Base-by-base conservation (phyloP, 306 rosid species). In the Malus sylvestris region DNA sequence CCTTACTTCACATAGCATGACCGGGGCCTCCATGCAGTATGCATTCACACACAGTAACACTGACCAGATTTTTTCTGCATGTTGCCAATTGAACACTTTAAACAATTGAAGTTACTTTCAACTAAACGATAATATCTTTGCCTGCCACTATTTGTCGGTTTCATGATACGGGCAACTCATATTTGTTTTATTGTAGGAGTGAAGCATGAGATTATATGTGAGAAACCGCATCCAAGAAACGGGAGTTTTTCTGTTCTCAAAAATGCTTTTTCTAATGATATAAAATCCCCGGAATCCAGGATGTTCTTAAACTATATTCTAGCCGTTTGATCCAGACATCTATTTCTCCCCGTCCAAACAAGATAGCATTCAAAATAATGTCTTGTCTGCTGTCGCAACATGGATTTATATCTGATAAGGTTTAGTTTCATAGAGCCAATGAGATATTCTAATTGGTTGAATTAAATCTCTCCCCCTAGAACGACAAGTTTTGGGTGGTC, bases 1-100 rank as follows among this genome's bases (percentile, higher is more conserved):
- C 46, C 81, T 78, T 20, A 49, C 66, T 9, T 65, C 72, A 64
- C 77, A 38, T 61, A 76, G 57, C 44, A 30, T 64, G 38, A 71
- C 22, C 53, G 74, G 68, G 73, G 65, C 73, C 68, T 63, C 29
- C 32, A 65, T 51, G 53, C 42, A 33, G 18, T 8, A 30, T 25
- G 75, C 51, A 27, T 27, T 65, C 63, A 68, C 16, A 58, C 40
- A 55, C 65, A 66, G 22, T 15, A 44, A 70, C 12, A 38, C 22
- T 61, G 23, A 27, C 66, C 16, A 27, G 35, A 25, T 27, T 61
- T 13, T 72, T 15, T 12, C 55, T 8, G 66, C 35, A 72, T 42
- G 15, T 61, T 13, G 66, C 15, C 66, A 25, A 13, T 2, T n/a
- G 13, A 71, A 32, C 51, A 57, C 53, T 18, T 14, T 4, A 35